Percentiles rank a stretch among this genome's conserved stretches.
These are phyloP conservation scores for Termitomyces sp. DNA, from an alignment of 1,284 basidiomycete species.

Conservation along the genomic window DNA sequence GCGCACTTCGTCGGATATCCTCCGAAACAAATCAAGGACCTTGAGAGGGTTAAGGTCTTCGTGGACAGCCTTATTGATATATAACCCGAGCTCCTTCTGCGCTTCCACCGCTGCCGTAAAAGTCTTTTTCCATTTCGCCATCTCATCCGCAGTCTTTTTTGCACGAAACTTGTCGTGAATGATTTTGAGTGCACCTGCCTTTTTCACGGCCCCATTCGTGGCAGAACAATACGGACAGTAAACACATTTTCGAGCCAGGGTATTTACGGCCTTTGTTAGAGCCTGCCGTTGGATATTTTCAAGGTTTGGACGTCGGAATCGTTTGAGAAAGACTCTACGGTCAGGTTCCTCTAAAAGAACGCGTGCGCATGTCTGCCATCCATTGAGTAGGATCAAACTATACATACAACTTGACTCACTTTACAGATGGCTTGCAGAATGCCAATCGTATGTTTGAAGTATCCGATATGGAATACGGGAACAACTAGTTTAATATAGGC, in stretches of 20 bases:
- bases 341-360: constrained; percentile 91
- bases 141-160: constrained; percentile 88
- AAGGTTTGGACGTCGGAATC: constrained; percentile 85
- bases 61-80: constrained; percentile 84
- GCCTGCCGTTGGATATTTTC: constrained; percentile 92
- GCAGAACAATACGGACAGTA: constrained; percentile 93
- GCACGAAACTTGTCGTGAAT: constrained; percentile 97
- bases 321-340: constrained; percentile 78
- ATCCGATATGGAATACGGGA: constrained; percentile 97
- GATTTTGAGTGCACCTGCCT: constrained; percentile 91
- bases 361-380: constrained; percentile 80
- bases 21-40: constrained; percentile 88
- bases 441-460: constrained; percentile 92
- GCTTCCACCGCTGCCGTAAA: constrained; percentile 83
- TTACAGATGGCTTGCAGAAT: constrained; percentile 98
- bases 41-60: constrained; percentile 96
- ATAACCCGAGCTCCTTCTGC: constrained; percentile 82
- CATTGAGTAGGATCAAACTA: constrained; percentile 1
- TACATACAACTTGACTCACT: constrained; percentile 35
- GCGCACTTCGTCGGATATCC: constrained; percentile 86
- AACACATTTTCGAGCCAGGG: constrained; percentile 83
- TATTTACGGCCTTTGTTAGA: constrained; percentile 87
- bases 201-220: constrained; percentile 96
- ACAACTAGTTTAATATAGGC: constrained; percentile 95
- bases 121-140: constrained; percentile 83